Percentiles rank a stretch among this genome's conserved stretches.
Conservation (phyloP, 352 stramenopile species). For the Phytophthora boehmeriae region DNA sequence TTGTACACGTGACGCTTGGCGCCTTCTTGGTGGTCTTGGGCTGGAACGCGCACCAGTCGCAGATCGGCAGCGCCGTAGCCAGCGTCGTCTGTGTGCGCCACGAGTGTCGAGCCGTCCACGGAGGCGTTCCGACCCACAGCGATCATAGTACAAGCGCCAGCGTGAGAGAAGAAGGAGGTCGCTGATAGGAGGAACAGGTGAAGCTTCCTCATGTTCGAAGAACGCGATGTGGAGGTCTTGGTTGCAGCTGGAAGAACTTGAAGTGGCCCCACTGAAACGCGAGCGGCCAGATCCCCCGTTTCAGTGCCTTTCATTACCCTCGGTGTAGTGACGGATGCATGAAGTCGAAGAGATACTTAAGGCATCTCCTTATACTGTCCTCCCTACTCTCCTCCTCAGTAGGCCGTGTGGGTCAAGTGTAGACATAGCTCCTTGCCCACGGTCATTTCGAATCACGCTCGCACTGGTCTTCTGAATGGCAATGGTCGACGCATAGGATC, state of each 20-base stretch:
- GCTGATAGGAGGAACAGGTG: conserved; percentile 17
- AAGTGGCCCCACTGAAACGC: conserved; percentile 11
- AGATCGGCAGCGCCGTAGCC: conserved; percentile 88
- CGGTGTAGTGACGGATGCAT: no score
- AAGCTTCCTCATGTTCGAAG: background rate
- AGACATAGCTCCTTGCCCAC: no score
- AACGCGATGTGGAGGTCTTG: background rate
- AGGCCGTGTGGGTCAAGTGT: no score
- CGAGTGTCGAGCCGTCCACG: conserved; percentile 84
- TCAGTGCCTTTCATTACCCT: no score
- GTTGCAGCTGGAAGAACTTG: conserved; percentile 16
- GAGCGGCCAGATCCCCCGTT: no score
- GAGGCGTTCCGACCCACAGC: conserved; percentile 81
- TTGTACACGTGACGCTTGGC: conserved; percentile 70
- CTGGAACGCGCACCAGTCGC: conserved; percentile 91
- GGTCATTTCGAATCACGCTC: no score
- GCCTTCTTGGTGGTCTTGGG: conserved; percentile 59
- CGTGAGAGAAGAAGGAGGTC: conserved; percentile 9
- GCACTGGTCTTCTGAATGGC: no score
- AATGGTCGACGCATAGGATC: no score
- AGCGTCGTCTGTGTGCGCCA: conserved; percentile 90
- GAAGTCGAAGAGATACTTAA: no score
- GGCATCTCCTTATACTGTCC: no score
- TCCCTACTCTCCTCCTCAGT: no score
- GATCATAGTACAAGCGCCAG: conserved; percentile 87